Evolutionary conservation across 2,329 filamentous ascomycete genomes (phyloP).

Genomic region (Amphichorda felina): DNA sequence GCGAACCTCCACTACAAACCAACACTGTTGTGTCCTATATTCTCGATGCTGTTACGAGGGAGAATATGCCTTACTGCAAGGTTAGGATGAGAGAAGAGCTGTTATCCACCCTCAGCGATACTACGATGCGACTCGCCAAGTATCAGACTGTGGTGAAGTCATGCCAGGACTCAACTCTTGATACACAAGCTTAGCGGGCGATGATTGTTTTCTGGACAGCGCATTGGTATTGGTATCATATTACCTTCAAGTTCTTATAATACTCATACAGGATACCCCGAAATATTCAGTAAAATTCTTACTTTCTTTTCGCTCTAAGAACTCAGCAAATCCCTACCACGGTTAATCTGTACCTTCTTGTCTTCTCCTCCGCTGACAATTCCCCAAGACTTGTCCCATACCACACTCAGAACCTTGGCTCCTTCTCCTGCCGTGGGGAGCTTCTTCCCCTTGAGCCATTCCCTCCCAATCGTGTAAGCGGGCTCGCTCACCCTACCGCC

Average conservation of each 20-base stretch:
- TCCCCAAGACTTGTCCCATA: conserved; percentile 76
- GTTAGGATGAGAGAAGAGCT: conserved; percentile 32
- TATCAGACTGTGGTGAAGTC: conserved; percentile 16
- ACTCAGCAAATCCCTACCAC: conserved; percentile 40
- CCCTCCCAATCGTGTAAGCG: conserved; percentile 64
- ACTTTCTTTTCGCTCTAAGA: conserved; percentile 12
- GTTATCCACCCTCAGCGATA: conserved; percentile 18
- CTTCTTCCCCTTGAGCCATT: conserved; percentile 55
- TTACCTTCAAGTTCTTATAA: no score
- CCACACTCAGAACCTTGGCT: conserved; percentile 79
- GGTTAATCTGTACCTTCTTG: conserved; percentile 87
- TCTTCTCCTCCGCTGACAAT: conserved; percentile 91
- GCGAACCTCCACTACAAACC: conserved; percentile 45
- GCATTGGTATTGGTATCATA: no score
- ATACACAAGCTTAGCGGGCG: background rate
- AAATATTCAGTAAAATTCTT: no score
- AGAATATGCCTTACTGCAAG: conserved; percentile 36
- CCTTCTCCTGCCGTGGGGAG: conserved; percentile 64
- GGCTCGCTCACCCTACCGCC: conserved; percentile 56
- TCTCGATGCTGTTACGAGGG: conserved; percentile 37
- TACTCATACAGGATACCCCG: no score
- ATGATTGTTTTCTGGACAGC: no score
- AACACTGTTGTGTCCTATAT: conserved; percentile 49
- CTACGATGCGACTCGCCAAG: conserved; percentile 5
- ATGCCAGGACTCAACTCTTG: conserved; percentile 3